A percentile compares a stretch with the other conserved stretches of the same genome.
Evolutionary conservation across 331 rosid species (phyloP).

Genomic region (Erythrophleum ivorense): DNA sequence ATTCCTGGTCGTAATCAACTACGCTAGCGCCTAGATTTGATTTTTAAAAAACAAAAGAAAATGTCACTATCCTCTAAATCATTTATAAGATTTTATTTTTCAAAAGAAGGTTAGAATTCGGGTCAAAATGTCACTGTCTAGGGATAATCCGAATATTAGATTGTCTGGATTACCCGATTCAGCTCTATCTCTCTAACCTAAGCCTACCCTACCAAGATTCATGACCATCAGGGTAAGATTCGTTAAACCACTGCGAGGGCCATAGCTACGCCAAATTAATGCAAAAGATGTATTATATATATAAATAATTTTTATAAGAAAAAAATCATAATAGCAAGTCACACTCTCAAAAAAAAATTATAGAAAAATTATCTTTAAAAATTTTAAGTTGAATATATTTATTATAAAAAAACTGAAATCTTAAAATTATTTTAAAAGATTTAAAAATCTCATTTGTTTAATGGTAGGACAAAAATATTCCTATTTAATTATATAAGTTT

Average conservation of each 20-base stretch:
- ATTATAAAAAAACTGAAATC: no score
- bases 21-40: background rate
- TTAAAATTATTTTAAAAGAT: no score
- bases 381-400: no score
- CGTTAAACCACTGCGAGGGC: background rate
- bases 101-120: background rate
- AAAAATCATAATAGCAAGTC: no score
- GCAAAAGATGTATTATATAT: background rate
- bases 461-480: no score
- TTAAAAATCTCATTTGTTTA: no score
- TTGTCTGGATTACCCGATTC: conserved; percentile 43
- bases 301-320: no score
- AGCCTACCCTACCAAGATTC: conserved; percentile 38
- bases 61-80: background rate
- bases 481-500: no score
- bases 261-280: background rate
- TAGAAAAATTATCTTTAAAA: no score
- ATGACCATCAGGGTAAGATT: conserved; percentile 24
- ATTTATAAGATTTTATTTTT: background rate
- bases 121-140: conserved; percentile 34
- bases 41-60: background rate
- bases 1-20: background rate
- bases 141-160: conserved; percentile 28
- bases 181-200: conserved; percentile 20
- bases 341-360: no score